Conservation (phyloP, 805 yeast species). For the Pichia occidentalis region DNA sequence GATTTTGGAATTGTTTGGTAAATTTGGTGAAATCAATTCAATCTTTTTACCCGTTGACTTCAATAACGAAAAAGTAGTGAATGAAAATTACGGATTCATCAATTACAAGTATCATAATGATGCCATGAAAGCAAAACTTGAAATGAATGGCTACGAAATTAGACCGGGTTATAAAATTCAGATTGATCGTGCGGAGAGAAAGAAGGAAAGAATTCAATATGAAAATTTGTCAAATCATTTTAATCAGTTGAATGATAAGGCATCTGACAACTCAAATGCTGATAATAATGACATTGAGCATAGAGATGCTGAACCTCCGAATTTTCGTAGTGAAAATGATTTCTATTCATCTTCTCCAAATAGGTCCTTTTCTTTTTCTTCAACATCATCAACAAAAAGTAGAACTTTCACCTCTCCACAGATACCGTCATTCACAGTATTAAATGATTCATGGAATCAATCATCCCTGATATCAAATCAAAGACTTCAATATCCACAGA, state of each 20-base stretch:
- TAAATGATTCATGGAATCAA: neutral
- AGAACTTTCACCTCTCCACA: no score
- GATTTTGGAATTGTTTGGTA: slow-evolving; percentile 37
- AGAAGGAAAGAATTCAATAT: slow-evolving; percentile 24
- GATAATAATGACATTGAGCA: no score
- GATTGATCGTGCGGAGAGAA: slow-evolving; percentile 43
- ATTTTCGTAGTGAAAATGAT: neutral
- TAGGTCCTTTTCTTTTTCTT: slow-evolving; percentile 2
- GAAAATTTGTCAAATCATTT: slow-evolving; percentile 19
- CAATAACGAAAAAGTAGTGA: slow-evolving; percentile 23
- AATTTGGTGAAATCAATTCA: slow-evolving; percentile 43
- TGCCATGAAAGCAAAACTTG: slow-evolving; percentile 42
- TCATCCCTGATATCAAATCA: slow-evolving; percentile 1
- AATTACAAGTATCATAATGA: slow-evolving; percentile 43
- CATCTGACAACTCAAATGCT: no score
- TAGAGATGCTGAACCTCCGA: no score
- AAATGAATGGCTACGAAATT: slow-evolving; percentile 38
- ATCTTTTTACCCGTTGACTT: slow-evolving; percentile 43
- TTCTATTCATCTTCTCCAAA: neutral
- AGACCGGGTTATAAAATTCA: slow-evolving; percentile 23
- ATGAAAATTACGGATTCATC: slow-evolving; percentile 49
- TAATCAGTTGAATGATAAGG: no score
- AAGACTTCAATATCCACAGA: slow-evolving; percentile 3
- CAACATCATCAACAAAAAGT: slow-evolving; percentile 6
- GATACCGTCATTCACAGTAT: slow-evolving; percentile 2